A percentile compares a stretch with the other conserved stretches of the same genome.
These are phyloP conservation scores for Sarocladium strictum DNA, from an alignment of 2,329 filamentous ascomycete genomes.

Conservation along the genomic window DNA sequence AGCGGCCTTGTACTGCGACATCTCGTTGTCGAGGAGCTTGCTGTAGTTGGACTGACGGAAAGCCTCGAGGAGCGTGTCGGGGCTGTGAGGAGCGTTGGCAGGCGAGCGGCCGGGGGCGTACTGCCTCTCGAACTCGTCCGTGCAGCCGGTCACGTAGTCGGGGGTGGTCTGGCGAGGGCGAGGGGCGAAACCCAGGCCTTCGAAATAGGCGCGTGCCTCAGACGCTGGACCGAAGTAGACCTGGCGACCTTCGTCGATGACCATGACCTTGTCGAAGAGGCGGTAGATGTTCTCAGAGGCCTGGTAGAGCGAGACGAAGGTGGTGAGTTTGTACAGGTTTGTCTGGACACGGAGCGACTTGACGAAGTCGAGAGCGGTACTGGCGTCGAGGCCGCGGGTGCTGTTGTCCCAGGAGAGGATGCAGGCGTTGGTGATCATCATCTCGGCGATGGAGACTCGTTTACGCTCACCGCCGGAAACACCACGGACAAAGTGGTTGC, in stretches of 20 bases:
- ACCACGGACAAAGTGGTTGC: constrained; percentile 74
- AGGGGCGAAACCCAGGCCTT: constrained; percentile 66
- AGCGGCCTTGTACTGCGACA: constrained; percentile 59
- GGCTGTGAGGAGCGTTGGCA: constrained; percentile 61
- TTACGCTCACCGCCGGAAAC: constrained; percentile 75
- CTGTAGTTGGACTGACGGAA: constrained; percentile 61
- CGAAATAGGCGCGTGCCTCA: constrained; percentile 69
- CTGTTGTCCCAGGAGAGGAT: constrained; percentile 73
- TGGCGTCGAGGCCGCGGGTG: constrained; percentile 63
- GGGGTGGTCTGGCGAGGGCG: constrained; percentile 74
- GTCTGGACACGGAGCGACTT: constrained; percentile 74
- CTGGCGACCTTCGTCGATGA: constrained; percentile 69
- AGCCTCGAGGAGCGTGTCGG: constrained; percentile 61
- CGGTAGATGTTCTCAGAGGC: constrained; percentile 76
- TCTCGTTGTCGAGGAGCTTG: constrained; percentile 54
- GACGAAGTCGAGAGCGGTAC: constrained; percentile 60
- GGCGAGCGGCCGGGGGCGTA: constrained; percentile 63
- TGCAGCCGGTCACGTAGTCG: constrained; percentile 77
- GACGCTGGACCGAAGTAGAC: constrained; percentile 67
- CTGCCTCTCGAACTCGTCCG: constrained; percentile 75
- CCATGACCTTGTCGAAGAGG: constrained; percentile 78
- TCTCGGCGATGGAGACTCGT: constrained; percentile 77
- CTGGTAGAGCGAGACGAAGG: constrained; percentile 82
- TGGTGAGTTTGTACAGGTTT: constrained; percentile 76
- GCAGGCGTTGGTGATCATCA: constrained; percentile 69